Evolutionary conservation across 805 yeast genomes (phyloP).

Genomic region (Candida wancherniae): DNA sequence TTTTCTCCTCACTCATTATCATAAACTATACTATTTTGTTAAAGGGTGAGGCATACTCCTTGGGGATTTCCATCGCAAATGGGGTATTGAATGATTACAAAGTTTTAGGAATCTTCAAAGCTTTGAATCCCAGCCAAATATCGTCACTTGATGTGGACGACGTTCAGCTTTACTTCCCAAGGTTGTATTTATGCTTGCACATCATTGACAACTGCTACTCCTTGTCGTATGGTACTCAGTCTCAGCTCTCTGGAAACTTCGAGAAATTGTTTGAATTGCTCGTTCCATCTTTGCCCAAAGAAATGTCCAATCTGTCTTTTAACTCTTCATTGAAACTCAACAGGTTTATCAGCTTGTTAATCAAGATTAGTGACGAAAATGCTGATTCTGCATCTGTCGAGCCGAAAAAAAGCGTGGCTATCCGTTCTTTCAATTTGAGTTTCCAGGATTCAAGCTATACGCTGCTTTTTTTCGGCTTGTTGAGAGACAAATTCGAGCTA

Average conservation of each 20-base stretch:
- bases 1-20: constrained; percentile 28
- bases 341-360: constrained; percentile 3
- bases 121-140: not conserved
- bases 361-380: not conserved
- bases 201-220: constrained; percentile 49
- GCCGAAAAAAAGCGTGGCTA: not conserved
- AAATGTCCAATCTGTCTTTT: constrained; percentile 1
- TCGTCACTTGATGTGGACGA: constrained; percentile 8
- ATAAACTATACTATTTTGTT: constrained; percentile 54
- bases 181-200: constrained; percentile 45
- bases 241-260: constrained; percentile 4
- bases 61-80: constrained; percentile 46
- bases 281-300: not conserved
- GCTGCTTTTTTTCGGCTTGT: constrained; percentile 15
- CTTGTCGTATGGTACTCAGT: constrained; percentile 47
- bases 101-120: constrained; percentile 37
- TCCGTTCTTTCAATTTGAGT: not conserved
- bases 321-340: constrained; percentile 6
- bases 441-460: constrained; percentile 3
- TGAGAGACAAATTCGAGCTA: constrained; percentile 34
- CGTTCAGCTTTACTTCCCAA: constrained; percentile 22
- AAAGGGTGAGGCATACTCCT: constrained; percentile 56
- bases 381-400: constrained; percentile 1
- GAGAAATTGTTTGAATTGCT: constrained; percentile 1
- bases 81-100: constrained; percentile 43